Evolutionary conservation across 2,329 filamentous ascomycete genomes (phyloP), one percentile per base, ranked within the genome.

Genomic region (Emericellopsis cladophorae): DNA sequence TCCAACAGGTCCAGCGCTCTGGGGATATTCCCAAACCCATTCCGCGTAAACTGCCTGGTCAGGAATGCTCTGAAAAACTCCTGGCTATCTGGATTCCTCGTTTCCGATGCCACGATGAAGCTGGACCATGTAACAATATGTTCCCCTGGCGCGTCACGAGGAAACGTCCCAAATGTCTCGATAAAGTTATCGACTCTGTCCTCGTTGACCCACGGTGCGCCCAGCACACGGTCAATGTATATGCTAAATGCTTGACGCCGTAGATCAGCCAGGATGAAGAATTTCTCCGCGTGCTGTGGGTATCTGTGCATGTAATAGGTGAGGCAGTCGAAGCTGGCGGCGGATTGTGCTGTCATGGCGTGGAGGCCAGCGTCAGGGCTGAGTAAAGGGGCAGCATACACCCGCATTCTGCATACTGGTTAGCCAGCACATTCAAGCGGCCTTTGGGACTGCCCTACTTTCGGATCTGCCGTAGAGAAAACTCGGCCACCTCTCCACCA

Each of bases 401-500:
- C 29, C n/a, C 36, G 15, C 36, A 42, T 39, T 16, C 40, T 42
- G 21, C 7, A n/a, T 2, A 4, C 4, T 22, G 1, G 34, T 36
- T 18, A 36, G 34, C 34, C 18, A 32, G 18, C 5, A 21, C 18
- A 21, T 21, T 21, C 18, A 21, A 21, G 5, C 5, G 18, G 5
- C 18, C 18, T 12, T 32, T 12, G n/a, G 7, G 0, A 2, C n/a
- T 23, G 38, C 43, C 52, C 42, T 34, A 55, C 53, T 55, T 55
- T 39, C 50, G 43, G 9, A 54, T 42, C n/a, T 55, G 51, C 0
- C 50, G 42, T 40, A 52, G 47, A 0, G 53, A 48, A 1, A 55
- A 55, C 0, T 44, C 45, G 0, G 46, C 44, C 18, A 52, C 4
- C 0, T 48, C 51, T 0, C 48, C 52, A 0, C 46, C 39, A 0